Percentiles rank a stretch among this genome's conserved stretches.
Evolutionary conservation across 495 filamentous ascomycete species (phyloP).

Genomic region (Penicillium ucsense): DNA sequence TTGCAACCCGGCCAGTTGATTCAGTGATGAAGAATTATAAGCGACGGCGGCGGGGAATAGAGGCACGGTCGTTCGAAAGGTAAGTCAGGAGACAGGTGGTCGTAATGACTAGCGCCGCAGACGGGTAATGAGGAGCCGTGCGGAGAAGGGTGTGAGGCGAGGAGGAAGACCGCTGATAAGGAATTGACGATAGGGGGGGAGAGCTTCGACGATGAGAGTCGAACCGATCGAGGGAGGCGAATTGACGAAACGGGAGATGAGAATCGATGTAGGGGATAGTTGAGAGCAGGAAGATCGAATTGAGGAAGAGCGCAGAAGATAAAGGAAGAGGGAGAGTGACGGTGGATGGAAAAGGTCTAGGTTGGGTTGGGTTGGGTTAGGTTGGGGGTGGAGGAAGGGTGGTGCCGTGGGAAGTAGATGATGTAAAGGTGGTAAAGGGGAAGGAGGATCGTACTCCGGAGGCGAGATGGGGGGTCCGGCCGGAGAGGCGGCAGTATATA

Average conservation of each 20-base stretch:
- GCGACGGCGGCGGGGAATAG: neutral
- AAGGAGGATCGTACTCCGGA: neutral
- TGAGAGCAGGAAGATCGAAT: conserved; percentile 26
- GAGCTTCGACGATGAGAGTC: conserved; percentile 3
- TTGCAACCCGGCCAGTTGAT: neutral
- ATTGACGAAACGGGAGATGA: neutral
- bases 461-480: neutral
- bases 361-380: too few species aligned
- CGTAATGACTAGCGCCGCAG: conserved; percentile 12
- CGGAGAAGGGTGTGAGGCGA: conserved; percentile 12
- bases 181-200: conserved; percentile 6
- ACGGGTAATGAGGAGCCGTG: conserved; percentile 5
- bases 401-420: neutral
- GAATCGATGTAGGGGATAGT: conserved; percentile 24
- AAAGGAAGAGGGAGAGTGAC: conserved; percentile 4
- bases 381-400: conserved; percentile 1
- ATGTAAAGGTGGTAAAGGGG: conserved; percentile 8
- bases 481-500: neutral
- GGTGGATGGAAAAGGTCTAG: too few species aligned
- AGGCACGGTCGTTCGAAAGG: neutral
- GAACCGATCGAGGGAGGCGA: neutral
- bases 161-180: conserved; percentile 1
- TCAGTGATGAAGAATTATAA: neutral
- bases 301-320: conserved; percentile 28
- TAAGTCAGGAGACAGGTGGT: neutral